Base-by-base conservation (phyloP, 2,329 filamentous ascomycete species). In the Colletotrichum tanaceti region DNA sequence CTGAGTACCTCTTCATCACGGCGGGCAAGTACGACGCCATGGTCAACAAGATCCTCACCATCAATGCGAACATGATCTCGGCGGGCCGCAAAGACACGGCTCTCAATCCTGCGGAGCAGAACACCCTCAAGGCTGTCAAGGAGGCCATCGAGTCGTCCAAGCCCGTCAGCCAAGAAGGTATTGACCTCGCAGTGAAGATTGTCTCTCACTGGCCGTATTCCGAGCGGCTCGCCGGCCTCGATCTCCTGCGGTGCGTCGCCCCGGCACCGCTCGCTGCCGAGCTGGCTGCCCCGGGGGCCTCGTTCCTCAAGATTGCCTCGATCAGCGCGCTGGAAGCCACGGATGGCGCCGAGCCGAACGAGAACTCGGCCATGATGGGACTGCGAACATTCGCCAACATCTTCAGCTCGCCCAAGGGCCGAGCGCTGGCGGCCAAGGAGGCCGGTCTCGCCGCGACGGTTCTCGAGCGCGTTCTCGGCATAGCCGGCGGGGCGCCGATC, bases 311-410 rank as follows among this genome's bases (percentile, higher is more conserved):
- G 41, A 77, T 84, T 6, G 81, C 82, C 22, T 78, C 86, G 3
- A 73, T 74, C 6, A 77, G 76, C 50, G 73, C 80, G 44, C 68
- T 84, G 71, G 71, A 78, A 71, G 70, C 80, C 77, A 50, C 87
- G 79, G 85, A 89, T 10, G 78, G 80, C 5, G 81, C 86, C 0
- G 84, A 88, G 2, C 83, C 91, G 0, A 89, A 89, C 44, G 86
- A 90, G 61, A 98, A 98, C 79, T 93, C 93, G 72, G 87, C 89
- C 13, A 97, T 98, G 91, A 92, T 99, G 84, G 90, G 91, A 0
- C 84, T 93, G 14, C 91, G 96, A 4, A 88, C 91, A 16, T 85
- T 98, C 57, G 90, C 89, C 38, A 99, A 99, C 73, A 83, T 98
- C 9, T 97, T 98, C 75, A 86, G 88, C 69, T 93, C 92, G 0